Percentiles rank a stretch among this genome's conserved stretches.
Evolutionary conservation across 2,329 filamentous ascomycete species (phyloP).

Genomic region (Thermomyces lanuginosus): DNA sequence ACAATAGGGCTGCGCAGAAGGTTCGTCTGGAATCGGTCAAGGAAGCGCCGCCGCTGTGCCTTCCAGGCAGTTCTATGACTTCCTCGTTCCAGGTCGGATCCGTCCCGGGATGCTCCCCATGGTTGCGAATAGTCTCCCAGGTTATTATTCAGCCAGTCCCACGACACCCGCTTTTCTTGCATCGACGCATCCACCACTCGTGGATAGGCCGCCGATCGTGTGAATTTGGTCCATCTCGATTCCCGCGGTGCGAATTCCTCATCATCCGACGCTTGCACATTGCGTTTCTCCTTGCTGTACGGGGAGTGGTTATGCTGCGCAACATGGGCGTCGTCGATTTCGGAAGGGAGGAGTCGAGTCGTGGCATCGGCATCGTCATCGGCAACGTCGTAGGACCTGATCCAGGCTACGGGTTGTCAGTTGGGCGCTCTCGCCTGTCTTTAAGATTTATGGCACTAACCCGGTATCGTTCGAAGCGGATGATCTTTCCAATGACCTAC

Average conservation of each 20-base stretch:
- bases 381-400: constrained; percentile 23
- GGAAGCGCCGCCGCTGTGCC: constrained; percentile 35
- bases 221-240: constrained; percentile 33
- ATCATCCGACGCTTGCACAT: constrained; percentile 5
- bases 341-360: constrained; percentile 20
- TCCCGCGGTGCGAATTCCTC: constrained; percentile 13
- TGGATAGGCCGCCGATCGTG: constrained; percentile 27
- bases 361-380: constrained; percentile 22
- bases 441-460: constrained; percentile 11
- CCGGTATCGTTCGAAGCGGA: constrained; percentile 20
- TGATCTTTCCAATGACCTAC: constrained; percentile 2
- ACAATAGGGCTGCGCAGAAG: constrained; percentile 71
- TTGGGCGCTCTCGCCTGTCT: not conserved
- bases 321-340: constrained; percentile 25
- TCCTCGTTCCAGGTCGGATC: constrained; percentile 35
- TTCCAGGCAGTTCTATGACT: constrained; percentile 23
- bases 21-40: constrained; percentile 48
- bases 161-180: constrained; percentile 26
- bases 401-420: constrained; percentile 21
- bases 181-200: constrained; percentile 14
- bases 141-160: constrained; percentile 31
- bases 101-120: constrained; percentile 34
- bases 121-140: constrained; percentile 30
- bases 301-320: constrained; percentile 32
- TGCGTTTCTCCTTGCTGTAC: constrained; percentile 13